Conservation (phyloP, 2,329 filamentous ascomycete species). For the Colletotrichum chrysophilum region DNA sequence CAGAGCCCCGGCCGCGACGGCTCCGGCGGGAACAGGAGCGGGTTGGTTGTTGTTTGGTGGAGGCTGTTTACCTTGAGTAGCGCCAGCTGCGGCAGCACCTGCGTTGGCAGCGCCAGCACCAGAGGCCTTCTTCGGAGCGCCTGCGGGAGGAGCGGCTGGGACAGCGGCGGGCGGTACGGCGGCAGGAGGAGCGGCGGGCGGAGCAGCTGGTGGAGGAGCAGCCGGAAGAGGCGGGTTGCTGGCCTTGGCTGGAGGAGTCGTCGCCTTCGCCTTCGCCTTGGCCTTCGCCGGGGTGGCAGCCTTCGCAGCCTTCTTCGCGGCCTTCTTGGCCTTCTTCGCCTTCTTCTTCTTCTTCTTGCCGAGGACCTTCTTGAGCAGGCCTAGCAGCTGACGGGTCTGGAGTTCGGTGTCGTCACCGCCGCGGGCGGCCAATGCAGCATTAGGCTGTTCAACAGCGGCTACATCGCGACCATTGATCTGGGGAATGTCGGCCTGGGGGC, state of each 20-base stretch:
- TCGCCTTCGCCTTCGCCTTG: neutral
- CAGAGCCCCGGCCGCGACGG: neutral
- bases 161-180: neutral
- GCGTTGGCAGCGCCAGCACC: neutral
- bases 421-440: neutral
- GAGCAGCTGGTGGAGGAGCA: neutral
- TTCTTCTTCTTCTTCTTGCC: constrained; percentile 4
- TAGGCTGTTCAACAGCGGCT: constrained; percentile 2
- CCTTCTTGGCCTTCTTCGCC: neutral
- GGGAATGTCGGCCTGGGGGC: neutral
- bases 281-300: neutral
- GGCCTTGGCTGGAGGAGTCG: neutral
- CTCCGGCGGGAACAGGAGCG: neutral
- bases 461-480: neutral
- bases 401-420: neutral
- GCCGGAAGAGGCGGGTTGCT: neutral
- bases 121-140: neutral
- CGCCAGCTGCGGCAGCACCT: neutral
- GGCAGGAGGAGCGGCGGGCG: neutral
- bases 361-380: neutral
- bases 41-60: neutral
- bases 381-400: neutral
- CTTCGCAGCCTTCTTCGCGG: neutral
- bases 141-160: neutral
- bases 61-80: constrained; percentile 3